Conservation (phyloP, 1,139 yeast species). For the Wickerhamiella pararugosa region DNA sequence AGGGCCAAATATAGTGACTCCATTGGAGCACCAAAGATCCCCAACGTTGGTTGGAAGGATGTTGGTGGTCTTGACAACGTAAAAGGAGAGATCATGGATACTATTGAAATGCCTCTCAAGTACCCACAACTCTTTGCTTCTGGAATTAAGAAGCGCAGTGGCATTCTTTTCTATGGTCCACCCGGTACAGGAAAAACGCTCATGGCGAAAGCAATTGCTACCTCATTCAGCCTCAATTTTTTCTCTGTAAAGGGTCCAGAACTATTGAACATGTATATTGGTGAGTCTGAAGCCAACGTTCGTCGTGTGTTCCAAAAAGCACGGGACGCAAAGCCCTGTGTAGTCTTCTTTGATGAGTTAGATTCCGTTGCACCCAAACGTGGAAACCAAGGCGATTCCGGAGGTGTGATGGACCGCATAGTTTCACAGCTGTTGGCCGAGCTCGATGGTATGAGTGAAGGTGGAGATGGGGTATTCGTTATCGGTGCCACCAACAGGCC, state of each 20-base stretch:
- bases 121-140: conserved; percentile 79
- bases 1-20: conserved; percentile 82
- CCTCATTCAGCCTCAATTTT: conserved; percentile 82
- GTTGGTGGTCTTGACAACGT: conserved; percentile 84
- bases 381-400: conserved; percentile 96
- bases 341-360: conserved; percentile 88
- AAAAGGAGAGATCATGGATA: conserved; percentile 83
- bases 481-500: conserved; percentile 98
- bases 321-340: conserved; percentile 93
- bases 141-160: conserved; percentile 87
- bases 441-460: conserved; percentile 86
- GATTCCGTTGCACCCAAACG: conserved; percentile 97
- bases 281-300: conserved; percentile 96
- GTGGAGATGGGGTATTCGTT: conserved; percentile 83
- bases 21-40: conserved; percentile 93
- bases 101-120: conserved; percentile 88
- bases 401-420: conserved; percentile 97
- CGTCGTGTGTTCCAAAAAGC: conserved; percentile 88
- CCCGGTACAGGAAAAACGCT: conserved; percentile 97
- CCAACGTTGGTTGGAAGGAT: conserved; percentile 90
- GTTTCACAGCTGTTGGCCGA: conserved; percentile 91
- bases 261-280: conserved; percentile 88
- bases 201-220: conserved; percentile 90
- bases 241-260: conserved; percentile 96
- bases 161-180: conserved; percentile 89